These are phyloP conservation scores for Solanum clarkiae DNA, from an alignment of 257 asterid genomes.

Conservation along the genomic window DNA sequence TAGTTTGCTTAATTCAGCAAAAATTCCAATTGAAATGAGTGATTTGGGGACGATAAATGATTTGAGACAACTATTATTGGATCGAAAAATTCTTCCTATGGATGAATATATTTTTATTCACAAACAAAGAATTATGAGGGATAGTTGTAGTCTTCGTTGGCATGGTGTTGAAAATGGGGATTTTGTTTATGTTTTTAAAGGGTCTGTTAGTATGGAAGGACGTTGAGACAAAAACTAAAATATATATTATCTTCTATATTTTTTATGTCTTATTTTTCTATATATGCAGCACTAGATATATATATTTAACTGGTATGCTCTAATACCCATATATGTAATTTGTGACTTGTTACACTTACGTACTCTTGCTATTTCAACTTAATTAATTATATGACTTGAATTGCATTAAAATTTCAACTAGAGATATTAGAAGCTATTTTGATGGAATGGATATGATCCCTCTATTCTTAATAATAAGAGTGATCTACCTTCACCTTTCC, in stretches of 20 bases:
- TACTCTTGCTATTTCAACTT: neutral
- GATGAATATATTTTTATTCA: constrained; percentile 77
- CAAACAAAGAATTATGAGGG: constrained; percentile 69
- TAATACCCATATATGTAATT: neutral
- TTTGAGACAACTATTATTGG: constrained; percentile 31
- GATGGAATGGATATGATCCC: neutral
- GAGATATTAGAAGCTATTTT: too few relatives aligned
- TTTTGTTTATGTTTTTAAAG: constrained; percentile 54
- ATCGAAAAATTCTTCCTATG: constrained; percentile 30
- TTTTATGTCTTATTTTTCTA: neutral
- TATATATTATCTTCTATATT: neutral
- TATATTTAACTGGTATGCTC: too few relatives aligned
- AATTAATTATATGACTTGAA: neutral
- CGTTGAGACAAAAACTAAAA: neutral
- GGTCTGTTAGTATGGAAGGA: constrained; percentile 29
- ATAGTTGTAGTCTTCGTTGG: constrained; percentile 59
- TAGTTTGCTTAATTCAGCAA: constrained; percentile 40
- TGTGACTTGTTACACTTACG: neutral
- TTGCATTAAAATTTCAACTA: neutral
- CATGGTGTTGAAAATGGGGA: constrained; percentile 75
- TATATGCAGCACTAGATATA: too few relatives aligned
- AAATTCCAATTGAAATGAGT: constrained; percentile 42
- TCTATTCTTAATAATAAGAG: neutral
- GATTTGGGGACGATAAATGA: constrained; percentile 38
- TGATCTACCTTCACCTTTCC: neutral